A percentile compares a stretch with the other conserved stretches of the same genome.
These are phyloP conservation scores for Aspergillus sp. DNA, from an alignment of 2,329 filamentous ascomycete species.

Conservation along the genomic window DNA sequence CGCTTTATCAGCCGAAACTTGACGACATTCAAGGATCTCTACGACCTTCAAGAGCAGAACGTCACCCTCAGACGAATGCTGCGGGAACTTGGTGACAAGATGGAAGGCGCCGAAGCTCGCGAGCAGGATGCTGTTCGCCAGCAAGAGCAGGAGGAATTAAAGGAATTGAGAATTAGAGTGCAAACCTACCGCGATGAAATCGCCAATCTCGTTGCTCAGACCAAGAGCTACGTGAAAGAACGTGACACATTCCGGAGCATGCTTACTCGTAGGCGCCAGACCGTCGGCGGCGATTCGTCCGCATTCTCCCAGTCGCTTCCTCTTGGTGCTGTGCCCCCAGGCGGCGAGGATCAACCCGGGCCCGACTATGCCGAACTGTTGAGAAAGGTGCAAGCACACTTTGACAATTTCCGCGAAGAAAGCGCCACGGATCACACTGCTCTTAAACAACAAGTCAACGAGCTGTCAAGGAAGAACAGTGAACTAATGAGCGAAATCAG, in stretches of 20 bases:
- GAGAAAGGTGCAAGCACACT: slow-evolving; percentile 81
- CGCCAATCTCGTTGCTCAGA: slow-evolving; percentile 70
- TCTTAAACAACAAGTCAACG: slow-evolving; percentile 76
- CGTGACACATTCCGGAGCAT: slow-evolving; percentile 97
- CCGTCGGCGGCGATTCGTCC: slow-evolving; percentile 50
- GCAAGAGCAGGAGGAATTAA: slow-evolving; percentile 61
- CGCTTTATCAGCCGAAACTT: slow-evolving; percentile 83
- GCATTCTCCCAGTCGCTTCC: slow-evolving; percentile 67
- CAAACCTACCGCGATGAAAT: slow-evolving; percentile 79
- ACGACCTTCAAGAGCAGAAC: slow-evolving; percentile 82
- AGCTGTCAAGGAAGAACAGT: slow-evolving; percentile 73
- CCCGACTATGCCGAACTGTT: slow-evolving; percentile 70
- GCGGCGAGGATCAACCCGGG: slow-evolving; percentile 43
- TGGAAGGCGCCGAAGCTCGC: slow-evolving; percentile 84
- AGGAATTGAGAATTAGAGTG: slow-evolving; percentile 64
- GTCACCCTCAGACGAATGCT: slow-evolving; percentile 74
- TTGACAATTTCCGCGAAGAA: slow-evolving; percentile 83
- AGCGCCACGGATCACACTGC: slow-evolving; percentile 73
- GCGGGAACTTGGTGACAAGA: slow-evolving; percentile 74
- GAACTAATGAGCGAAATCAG: slow-evolving; percentile 76
- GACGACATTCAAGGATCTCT: slow-evolving; percentile 80
- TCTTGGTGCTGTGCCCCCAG: slow-evolving; percentile 44
- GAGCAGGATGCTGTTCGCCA: slow-evolving; percentile 49
- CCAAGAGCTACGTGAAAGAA: slow-evolving; percentile 90
- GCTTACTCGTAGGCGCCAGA: slow-evolving; percentile 68